A percentile compares a stretch with the other conserved stretches of the same genome.
These are phyloP conservation scores for Venturia carpophila DNA, from an alignment of 2,329 filamentous ascomycete genomes.

Conservation along the genomic window DNA sequence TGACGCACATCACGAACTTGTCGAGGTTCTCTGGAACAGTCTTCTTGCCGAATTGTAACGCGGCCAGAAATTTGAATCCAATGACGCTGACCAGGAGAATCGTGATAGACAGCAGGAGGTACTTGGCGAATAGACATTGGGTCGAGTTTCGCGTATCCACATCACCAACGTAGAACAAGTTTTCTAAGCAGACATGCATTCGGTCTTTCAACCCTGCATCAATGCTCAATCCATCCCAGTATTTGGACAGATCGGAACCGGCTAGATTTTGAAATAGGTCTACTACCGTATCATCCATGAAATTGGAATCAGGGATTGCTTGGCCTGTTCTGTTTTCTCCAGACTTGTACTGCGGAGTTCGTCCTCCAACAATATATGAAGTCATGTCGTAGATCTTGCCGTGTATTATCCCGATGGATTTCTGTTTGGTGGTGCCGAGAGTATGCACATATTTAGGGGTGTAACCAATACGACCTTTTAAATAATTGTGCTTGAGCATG, in stretches of 20 bases:
- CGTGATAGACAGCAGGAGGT: slow-evolving; percentile 80
- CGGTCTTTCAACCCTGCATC: slow-evolving; percentile 48
- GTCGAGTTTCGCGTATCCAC: slow-evolving; percentile 84
- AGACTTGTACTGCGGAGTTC: slow-evolving; percentile 50
- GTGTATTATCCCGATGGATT: slow-evolving; percentile 71
- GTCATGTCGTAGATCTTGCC: slow-evolving; percentile 83
- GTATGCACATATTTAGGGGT: slow-evolving; percentile 67
- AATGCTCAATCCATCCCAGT: slow-evolving; percentile 66
- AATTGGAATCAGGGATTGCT: slow-evolving; percentile 53
- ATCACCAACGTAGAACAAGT: slow-evolving; percentile 88
- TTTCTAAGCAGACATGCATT: slow-evolving; percentile 81
- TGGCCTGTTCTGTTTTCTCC: slow-evolving; percentile 43
- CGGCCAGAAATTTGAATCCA: slow-evolving; percentile 92
- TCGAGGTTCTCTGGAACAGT: slow-evolving; percentile 92
- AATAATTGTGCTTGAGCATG: slow-evolving; percentile 66
- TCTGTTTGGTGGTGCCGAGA: slow-evolving; percentile 53
- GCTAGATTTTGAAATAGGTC: slow-evolving; percentile 67
- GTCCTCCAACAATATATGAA: slow-evolving; percentile 69
- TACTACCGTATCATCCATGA: slow-evolving; percentile 71
- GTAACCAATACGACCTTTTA: slow-evolving; percentile 82
- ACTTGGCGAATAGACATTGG: slow-evolving; percentile 79
- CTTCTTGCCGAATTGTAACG: slow-evolving; percentile 86
- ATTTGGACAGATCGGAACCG: slow-evolving; percentile 73
- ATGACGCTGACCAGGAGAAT: slow-evolving; percentile 74
- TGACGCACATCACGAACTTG: slow-evolving; percentile 97